Percentiles rank a stretch among this genome's conserved stretches.
phyloP scores from a whole-genome alignment of 176 grass and related monocot species.

The Bromus sterilis region DNA sequence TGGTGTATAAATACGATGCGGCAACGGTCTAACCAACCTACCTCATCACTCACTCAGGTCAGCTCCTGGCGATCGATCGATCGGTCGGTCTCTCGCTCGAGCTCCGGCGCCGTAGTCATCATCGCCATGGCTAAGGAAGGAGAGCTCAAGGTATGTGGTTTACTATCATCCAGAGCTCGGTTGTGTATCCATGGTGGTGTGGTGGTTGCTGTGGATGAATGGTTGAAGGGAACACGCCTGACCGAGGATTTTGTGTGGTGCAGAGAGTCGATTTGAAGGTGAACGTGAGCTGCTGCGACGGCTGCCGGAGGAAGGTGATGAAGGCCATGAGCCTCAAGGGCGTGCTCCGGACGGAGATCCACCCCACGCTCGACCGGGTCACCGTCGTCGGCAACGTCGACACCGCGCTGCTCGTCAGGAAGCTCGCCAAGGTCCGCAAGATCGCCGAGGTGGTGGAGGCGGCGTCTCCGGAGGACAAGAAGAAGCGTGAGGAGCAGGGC shows the following conservation, averaged over 20 bases:
- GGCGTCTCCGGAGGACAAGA: neutral
- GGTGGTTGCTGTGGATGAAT: neutral
- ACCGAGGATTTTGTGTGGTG: neutral
- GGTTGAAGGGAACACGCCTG: neutral
- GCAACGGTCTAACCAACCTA: neutral
- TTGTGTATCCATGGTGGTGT: neutral
- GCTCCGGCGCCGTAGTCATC: conserved; percentile 32
- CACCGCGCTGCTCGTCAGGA: conserved; percentile 52
- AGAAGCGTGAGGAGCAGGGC: conserved; percentile 16
- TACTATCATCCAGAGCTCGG: neutral
- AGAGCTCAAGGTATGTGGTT: conserved; percentile 55
- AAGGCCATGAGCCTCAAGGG: conserved; percentile 85
- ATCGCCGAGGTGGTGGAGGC: conserved; percentile 38
- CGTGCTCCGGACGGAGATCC: conserved; percentile 71
- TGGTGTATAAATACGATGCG: conserved; percentile 33
- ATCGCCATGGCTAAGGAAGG: conserved; percentile 60
- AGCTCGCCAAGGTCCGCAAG: conserved; percentile 65
- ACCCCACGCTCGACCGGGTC: conserved; percentile 69
- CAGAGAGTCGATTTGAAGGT: conserved; percentile 94
- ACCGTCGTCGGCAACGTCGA: conserved; percentile 77
- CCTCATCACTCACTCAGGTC: conserved; percentile 19
- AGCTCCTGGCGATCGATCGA: too few relatives aligned
- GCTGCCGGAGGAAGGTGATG: conserved; percentile 88
- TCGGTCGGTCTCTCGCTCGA: neutral
- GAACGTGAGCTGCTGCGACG: conserved; percentile 87